Base-by-base conservation (phyloP, 371 early-diverging fungal species). In the Batkoa obscura region DNA sequence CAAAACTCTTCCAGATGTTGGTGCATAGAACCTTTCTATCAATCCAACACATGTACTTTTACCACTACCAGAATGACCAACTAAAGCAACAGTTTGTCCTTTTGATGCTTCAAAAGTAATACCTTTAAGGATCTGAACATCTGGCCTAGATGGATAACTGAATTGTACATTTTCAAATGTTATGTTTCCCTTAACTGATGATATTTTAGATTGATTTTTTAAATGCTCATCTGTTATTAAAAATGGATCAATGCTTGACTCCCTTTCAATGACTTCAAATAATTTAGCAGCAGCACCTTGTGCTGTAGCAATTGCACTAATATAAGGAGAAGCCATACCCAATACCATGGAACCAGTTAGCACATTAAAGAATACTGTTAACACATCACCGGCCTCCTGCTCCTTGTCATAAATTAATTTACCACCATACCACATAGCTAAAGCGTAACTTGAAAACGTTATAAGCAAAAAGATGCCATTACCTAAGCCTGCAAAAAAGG, bases 21-120 rank as follows among this genome's bases (percentile, higher is more conserved):
- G 57, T 57, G 59, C 57, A 62, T 96, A 96, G 66, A 93, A 90
- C 49, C 96, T 85, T 67, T 88, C 83, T 37, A 94, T 59, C 46
- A 94, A 71, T 55, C 81, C 80, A 43, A 94, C 72, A 41, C 82
- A 79, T 23, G 95, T 93, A 8, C 86, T 84, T 62, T 90, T 90
- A 52, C 94, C 91, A 41, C 78, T 75, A 15, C 95, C 93, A 52
- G 86, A 84, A 37, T 72, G 74, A 41, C 84, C 86, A 13, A 84
- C 86, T 43, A 86, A 68, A 12, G 84, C 86, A 37, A 61, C 80
- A 36, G 78, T 81, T 63, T 77, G 68, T 32, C 86, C 86, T 2
- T 45, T 71, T 61, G 43, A 86, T 70, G 13, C 0, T 52, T 67
- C 66, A 6, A 57, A n/a, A 33, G 8, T 45, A 17, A 60, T 43